Base-by-base conservation (phyloP, 2,329 filamentous ascomycete genomes). In the Trichoderma oligosporum region DNA sequence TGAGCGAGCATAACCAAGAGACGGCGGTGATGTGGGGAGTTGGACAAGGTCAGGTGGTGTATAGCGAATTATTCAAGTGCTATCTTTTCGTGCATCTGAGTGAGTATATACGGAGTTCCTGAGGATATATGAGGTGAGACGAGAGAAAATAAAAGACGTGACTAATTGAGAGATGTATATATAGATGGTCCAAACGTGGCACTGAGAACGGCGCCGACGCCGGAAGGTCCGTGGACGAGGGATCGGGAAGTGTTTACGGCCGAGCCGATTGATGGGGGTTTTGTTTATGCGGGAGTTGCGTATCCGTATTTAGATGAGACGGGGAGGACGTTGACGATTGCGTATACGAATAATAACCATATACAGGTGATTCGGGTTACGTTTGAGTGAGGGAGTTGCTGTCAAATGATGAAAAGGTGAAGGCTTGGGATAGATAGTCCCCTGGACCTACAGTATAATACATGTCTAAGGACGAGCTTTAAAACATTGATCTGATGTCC, bases 331-430 rank as follows among this genome's bases (percentile, higher is more conserved):
- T 41, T 75, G 56, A 71, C 69, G 0, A 65, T 75, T 44, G 73
- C 71, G 0, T 76, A 67, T 33, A 76, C 71, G 1, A 76, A 75
- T 55, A 70, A 73, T 25, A 74, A 74, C 48, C 66, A 68, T 36
- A 73, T 72, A 7, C 68, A 74, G 51, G 64, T 74, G 1, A 66
- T 74, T 39, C 71, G 64, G 46, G 69, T 66, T 7, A 60, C 65
- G 0, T 73, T 73, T 53, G 58, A 57, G 54, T 57, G 45, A 38
- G 16, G 0, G 3, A 8, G 24, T 8, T 7, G n/a, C 3, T 14
- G 7, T 5, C 7, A 7, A 16, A n/a, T n/a, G n/a, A n/a, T n/a
- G n/a, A n/a, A n/a, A n/a, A n/a, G n/a, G n/a, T n/a, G n/a, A n/a
- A n/a, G n/a, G n/a, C n/a, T n/a, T n/a, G n/a, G n/a, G n/a, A n/a